Evolutionary conservation across 2,329 filamentous ascomycete species (phyloP).

Genomic region (Polychaeton citri): DNA sequence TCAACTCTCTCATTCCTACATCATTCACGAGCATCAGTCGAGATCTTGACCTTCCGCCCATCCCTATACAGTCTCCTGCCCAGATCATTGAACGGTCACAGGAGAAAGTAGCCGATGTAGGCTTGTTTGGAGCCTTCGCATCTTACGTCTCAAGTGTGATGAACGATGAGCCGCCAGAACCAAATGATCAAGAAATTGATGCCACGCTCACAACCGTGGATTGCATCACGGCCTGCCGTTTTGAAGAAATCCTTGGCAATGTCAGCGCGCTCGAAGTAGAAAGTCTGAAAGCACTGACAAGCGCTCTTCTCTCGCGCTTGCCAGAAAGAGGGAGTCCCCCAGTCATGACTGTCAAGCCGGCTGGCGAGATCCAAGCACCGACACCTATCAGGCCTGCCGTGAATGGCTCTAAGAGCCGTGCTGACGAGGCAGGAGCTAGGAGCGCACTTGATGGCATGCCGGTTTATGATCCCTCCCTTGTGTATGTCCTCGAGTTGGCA

Average conservation of each 20-base stretch:
- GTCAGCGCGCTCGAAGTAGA: constrained; percentile 55
- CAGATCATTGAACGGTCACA: constrained; percentile 77
- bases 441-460: constrained; percentile 37
- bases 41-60: constrained; percentile 59
- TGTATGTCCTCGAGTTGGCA: constrained; percentile 84
- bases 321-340: constrained; percentile 64
- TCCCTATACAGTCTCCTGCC: constrained; percentile 80
- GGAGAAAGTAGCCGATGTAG: constrained; percentile 61
- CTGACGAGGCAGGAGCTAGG: constrained; percentile 5
- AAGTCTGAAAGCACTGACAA: constrained; percentile 49
- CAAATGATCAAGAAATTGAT: constrained; percentile 91
- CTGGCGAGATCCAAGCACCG: constrained; percentile 49
- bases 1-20: constrained; percentile 81
- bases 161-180: constrained; percentile 92
- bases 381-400: constrained; percentile 36
- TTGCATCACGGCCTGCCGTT: constrained; percentile 79
- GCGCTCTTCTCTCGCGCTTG: constrained; percentile 66
- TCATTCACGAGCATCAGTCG: constrained; percentile 56
- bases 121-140: constrained; percentile 86
- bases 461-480: constrained; percentile 70
- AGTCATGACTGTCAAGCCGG: constrained; percentile 78
- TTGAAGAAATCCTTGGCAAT: constrained; percentile 70
- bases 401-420: constrained; percentile 41
- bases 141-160: constrained; percentile 98
- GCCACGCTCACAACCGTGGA: constrained; percentile 91